A percentile compares a stretch with the other conserved stretches of the same genome.
Conservation (phyloP, 768 basidiomycete species). For the Lactarius indigo region DNA sequence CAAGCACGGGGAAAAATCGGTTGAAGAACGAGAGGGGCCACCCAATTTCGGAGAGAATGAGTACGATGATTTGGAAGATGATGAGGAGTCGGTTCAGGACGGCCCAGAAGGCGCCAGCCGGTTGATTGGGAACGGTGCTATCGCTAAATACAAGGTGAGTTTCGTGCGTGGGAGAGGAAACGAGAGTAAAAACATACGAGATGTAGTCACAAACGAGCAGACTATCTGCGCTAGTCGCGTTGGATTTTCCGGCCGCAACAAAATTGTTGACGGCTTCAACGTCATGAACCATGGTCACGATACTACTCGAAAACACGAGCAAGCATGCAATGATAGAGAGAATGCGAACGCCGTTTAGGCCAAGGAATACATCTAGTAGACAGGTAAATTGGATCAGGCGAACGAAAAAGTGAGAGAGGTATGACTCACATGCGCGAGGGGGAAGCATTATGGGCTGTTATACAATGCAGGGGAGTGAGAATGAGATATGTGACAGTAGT, state of each 20-base stretch:
- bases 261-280: conserved; percentile 24
- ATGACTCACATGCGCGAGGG: conserved; percentile 26
- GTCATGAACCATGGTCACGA: conserved; percentile 25
- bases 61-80: conserved; percentile 75
- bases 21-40: conserved; percentile 78
- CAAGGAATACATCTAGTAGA: conserved; percentile 24
- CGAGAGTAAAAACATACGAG: conserved; percentile 2
- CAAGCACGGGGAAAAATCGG: conserved; percentile 83
- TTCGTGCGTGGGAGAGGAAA: not conserved
- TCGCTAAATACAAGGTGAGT: conserved; percentile 38
- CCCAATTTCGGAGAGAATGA: conserved; percentile 79
- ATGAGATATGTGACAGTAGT: not conserved
- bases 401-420: not conserved
- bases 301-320: conserved; percentile 25
- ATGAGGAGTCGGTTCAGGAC: conserved; percentile 85
- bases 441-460: conserved; percentile 22
- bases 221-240: conserved; percentile 8
- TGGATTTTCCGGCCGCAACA: conserved; percentile 18
- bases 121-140: conserved; percentile 87
- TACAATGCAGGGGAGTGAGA: not conserved
- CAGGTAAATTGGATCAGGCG: not conserved
- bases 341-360: conserved; percentile 21
- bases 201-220: conserved; percentile 23
- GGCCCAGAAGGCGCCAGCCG: conserved; percentile 89
- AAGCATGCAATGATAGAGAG: conserved; percentile 23